Conservation (phyloP, 73 alveolate genomes). For the Paramecium sexaurelia region DNA sequence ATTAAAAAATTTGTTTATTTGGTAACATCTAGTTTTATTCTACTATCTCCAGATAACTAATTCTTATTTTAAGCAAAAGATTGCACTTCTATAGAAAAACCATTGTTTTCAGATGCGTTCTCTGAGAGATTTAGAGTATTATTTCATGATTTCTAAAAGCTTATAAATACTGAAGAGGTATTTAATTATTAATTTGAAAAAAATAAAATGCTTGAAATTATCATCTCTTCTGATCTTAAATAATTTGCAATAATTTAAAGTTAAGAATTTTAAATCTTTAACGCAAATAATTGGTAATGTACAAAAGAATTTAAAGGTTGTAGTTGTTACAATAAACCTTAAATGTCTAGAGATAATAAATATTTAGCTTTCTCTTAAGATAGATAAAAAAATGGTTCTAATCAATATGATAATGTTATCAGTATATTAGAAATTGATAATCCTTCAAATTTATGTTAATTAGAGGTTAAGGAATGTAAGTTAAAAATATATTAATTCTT, state of each 20-base stretch:
- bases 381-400: background rate
- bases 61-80: background rate
- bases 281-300: background rate
- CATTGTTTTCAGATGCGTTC: background rate
- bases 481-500: background rate
- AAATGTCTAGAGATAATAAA: background rate
- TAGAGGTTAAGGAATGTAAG: background rate
- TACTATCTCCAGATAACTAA: background rate
- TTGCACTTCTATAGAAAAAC: background rate
- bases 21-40: background rate
- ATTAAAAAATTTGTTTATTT: background rate
- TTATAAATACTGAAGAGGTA: too few species aligned
- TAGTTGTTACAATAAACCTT: background rate
- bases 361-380: background rate
- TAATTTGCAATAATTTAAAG: background rate
- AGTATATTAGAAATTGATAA: background rate
- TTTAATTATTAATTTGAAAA: background rate
- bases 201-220: background rate
- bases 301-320: background rate
- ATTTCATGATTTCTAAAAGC: background rate
- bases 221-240: background rate
- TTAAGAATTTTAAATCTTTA: background rate
- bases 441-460: background rate
- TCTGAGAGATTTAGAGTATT: background rate
- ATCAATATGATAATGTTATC: background rate